A percentile compares a stretch with the other conserved stretches of the same genome.
Evolutionary conservation across 1,284 basidiomycete genomes (phyloP).

Genomic region (Apiotrichum gamsii): DNA sequence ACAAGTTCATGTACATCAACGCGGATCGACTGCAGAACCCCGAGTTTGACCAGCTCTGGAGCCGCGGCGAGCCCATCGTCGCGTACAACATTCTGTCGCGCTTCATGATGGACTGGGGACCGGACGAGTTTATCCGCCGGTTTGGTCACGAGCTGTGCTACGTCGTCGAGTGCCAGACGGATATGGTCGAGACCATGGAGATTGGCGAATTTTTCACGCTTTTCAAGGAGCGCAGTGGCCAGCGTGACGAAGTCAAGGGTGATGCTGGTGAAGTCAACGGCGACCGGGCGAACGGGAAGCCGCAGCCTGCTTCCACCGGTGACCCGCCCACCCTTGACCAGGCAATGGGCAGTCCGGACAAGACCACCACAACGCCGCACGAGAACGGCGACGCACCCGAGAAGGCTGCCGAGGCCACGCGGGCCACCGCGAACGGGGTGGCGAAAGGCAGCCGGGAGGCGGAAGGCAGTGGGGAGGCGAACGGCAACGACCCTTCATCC

Average conservation of each 20-base stretch:
- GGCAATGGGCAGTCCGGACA: no score
- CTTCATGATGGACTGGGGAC: constrained; percentile 69
- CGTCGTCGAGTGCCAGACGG: constrained; percentile 72
- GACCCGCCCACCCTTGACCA: no score
- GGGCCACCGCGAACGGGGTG: no score
- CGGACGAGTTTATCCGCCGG: constrained; percentile 67
- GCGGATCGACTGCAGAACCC: constrained; percentile 56
- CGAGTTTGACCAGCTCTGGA: constrained; percentile 65
- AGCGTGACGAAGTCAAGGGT: no score
- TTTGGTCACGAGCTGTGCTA: constrained; percentile 62
- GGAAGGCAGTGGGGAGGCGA: background rate
- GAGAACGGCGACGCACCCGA: no score
- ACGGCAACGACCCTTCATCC: background rate
- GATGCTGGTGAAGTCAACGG: no score
- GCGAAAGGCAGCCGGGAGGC: background rate
- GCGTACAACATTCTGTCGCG: constrained; percentile 59
- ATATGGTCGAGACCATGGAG: constrained; percentile 57
- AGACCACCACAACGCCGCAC: no score
- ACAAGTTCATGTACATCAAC: constrained; percentile 48
- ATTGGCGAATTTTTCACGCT: constrained; percentile 71
- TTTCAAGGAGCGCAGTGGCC: constrained; percentile 58
- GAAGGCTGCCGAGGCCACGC: no score
- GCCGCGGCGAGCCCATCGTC: constrained; percentile 64
- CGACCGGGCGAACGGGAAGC: no score
- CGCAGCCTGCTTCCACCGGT: no score